These are phyloP conservation scores for Paraleonurus japonicus DNA, from an alignment of 257 asterid species.

Conservation along the genomic window DNA sequence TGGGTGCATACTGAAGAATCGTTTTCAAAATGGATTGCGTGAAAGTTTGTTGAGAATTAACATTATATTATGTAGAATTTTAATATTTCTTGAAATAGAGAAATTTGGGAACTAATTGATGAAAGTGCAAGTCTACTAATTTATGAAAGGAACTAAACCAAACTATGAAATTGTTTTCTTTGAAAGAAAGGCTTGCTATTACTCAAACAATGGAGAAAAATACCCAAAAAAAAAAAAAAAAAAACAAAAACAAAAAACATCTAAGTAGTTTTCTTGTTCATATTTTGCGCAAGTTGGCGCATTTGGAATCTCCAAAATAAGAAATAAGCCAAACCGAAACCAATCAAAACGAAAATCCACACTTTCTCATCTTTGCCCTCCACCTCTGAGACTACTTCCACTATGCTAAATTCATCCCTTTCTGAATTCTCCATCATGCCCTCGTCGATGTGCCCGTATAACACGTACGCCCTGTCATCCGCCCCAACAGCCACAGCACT, in stretches of 20 bases:
- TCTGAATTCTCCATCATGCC: slow-evolving; percentile 48
- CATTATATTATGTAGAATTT: neutral
- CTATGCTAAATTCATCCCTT: slow-evolving; percentile 59
- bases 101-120: neutral
- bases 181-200: neutral
- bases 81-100: too few relatives aligned
- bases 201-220: neutral
- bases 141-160: neutral
- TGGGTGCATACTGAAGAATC: neutral
- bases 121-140: neutral
- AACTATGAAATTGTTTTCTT: neutral
- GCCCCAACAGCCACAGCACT: slow-evolving; percentile 70
- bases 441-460: slow-evolving; percentile 68
- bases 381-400: slow-evolving; percentile 50
- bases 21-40: neutral
- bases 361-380: slow-evolving; percentile 60
- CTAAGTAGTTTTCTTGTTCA: slow-evolving; percentile 78
- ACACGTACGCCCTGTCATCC: slow-evolving; percentile 66
- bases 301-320: slow-evolving; percentile 87
- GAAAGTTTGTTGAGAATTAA: slow-evolving; percentile 4
- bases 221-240: too few relatives aligned
- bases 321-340: slow-evolving; percentile 72
- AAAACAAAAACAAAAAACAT: slow-evolving; percentile 1
- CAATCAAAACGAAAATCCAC: slow-evolving; percentile 77
- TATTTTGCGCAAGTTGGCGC: slow-evolving; percentile 45